These are phyloP conservation scores for Phytophthora melonis DNA, from an alignment of 352 stramenopile species.

Conservation along the genomic window DNA sequence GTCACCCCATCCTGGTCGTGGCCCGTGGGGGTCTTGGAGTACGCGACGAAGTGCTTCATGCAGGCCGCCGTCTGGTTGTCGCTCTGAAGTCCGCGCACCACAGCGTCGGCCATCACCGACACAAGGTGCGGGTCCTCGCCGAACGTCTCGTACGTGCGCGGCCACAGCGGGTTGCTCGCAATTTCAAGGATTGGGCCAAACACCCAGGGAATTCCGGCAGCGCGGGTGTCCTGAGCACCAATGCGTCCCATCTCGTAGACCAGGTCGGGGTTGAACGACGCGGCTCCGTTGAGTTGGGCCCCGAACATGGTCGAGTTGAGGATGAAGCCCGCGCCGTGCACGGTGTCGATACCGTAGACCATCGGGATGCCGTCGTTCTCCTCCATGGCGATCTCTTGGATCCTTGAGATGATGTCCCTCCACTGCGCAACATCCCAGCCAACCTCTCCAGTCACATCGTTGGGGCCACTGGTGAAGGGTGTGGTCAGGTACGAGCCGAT, in stretches of 20 bases:
- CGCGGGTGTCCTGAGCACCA: constrained; percentile 75
- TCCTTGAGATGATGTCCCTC: constrained; percentile 47
- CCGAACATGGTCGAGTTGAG: constrained; percentile 72
- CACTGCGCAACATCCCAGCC: constrained; percentile 16
- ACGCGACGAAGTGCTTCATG: constrained; percentile 15
- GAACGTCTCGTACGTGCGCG: constrained; percentile 91
- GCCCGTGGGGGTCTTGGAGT: background rate
- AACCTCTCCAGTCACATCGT: constrained; percentile 53
- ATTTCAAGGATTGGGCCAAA: constrained; percentile 84
- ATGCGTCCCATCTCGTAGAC: constrained; percentile 62
- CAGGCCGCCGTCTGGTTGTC: constrained; percentile 63
- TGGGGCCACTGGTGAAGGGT: constrained; percentile 34
- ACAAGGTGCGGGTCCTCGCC: constrained; percentile 84
- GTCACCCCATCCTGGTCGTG: background rate
- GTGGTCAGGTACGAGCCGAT: constrained; percentile 1
- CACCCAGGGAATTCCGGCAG: constrained; percentile 83
- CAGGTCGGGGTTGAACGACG: constrained; percentile 82
- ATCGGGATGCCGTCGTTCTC: constrained; percentile 57
- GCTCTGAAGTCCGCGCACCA: constrained; percentile 76
- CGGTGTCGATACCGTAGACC: constrained; percentile 85
- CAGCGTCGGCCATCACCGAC: constrained; percentile 60
- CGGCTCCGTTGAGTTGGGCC: constrained; percentile 84
- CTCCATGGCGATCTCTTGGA: constrained; percentile 72
- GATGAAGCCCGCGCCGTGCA: constrained; percentile 87
- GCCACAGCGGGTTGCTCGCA: constrained; percentile 79